These are phyloP conservation scores for Diaporthe longicolla DNA, from an alignment of 2,329 filamentous ascomycete genomes.

Conservation along the genomic window DNA sequence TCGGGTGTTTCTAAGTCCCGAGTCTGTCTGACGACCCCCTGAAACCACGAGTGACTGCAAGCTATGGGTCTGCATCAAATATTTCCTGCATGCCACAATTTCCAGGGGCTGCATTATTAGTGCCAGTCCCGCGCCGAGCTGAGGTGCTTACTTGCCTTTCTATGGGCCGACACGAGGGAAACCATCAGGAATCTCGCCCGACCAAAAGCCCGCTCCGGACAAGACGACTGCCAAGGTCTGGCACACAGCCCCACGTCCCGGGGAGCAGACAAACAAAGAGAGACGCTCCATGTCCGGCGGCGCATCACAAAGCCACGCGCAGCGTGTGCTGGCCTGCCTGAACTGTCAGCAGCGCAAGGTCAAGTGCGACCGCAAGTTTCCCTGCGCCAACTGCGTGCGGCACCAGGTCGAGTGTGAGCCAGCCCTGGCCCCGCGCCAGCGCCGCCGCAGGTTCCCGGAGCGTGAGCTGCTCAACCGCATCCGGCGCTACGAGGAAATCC, in stretches of 20 bases:
- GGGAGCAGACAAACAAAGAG: too few species aligned
- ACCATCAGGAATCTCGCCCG: too few species aligned
- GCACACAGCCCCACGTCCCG: too few species aligned
- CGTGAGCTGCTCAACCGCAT: background rate
- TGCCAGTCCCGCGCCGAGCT: background rate
- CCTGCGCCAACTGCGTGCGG: background rate
- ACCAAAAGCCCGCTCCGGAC: too few species aligned
- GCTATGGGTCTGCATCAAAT: background rate
- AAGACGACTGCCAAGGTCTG: too few species aligned
- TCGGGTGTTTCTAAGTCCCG: constrained; percentile 4
- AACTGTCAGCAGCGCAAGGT: constrained; percentile 8
- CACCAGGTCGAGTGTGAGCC: constrained; percentile 6
- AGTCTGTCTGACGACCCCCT: background rate
- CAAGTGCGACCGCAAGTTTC: background rate
- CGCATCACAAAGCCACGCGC: too few species aligned
- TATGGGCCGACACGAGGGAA: too few species aligned
- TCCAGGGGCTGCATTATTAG: too few species aligned
- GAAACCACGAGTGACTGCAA: background rate
- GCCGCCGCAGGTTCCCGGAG: constrained; percentile 2
- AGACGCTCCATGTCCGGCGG: too few species aligned
- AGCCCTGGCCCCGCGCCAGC: background rate
- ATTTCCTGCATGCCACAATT: too few species aligned
- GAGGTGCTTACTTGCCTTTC: too few species aligned
- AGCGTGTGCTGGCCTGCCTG: background rate
- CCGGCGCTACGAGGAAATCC: background rate